Conservation (phyloP, 192 early-diverging fungal genomes). For the Coemansia sp. region DNA sequence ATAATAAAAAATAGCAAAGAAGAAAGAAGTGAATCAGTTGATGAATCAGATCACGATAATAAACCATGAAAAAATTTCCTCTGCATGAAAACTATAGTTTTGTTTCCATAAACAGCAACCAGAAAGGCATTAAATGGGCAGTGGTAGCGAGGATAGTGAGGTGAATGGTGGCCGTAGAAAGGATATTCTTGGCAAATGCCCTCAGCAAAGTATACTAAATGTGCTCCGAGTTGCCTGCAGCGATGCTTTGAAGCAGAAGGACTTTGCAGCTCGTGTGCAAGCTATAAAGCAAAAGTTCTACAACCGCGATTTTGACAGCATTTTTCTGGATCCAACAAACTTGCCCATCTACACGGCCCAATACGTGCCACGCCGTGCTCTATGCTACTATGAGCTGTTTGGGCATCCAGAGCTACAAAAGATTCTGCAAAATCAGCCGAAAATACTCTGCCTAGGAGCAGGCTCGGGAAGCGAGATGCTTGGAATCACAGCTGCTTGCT, state of each 20-base stretch:
- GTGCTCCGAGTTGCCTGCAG: constrained; percentile 64
- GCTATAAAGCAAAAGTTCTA: constrained; percentile 82
- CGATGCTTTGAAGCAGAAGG: constrained; percentile 55
- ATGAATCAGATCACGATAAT: constrained; percentile 2
- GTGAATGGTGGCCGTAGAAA: not conserved
- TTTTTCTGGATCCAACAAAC: constrained; percentile 72
- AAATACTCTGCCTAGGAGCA: constrained; percentile 70
- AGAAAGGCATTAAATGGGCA: not conserved
- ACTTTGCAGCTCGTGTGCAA: constrained; percentile 63
- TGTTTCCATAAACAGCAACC: not conserved
- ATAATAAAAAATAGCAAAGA: constrained; percentile 5
- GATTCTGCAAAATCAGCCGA: constrained; percentile 51
- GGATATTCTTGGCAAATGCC: constrained; percentile 20
- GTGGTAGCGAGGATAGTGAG: not conserved
- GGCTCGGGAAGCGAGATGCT: constrained; percentile 85
- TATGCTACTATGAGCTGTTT: constrained; percentile 83
- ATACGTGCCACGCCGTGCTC: constrained; percentile 79
- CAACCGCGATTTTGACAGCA: constrained; percentile 74
- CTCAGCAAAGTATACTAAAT: constrained; percentile 58
- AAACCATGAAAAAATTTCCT: constrained; percentile 1
- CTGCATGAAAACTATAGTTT: not conserved
- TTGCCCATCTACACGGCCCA: constrained; percentile 82
- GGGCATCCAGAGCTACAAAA: constrained; percentile 40
- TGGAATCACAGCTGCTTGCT: constrained; percentile 69
- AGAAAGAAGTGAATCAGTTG: not conserved